Evolutionary conservation across 225 moss, liverwort and hornwort species (phyloP).

Genomic region (Polytrichum commune): DNA sequence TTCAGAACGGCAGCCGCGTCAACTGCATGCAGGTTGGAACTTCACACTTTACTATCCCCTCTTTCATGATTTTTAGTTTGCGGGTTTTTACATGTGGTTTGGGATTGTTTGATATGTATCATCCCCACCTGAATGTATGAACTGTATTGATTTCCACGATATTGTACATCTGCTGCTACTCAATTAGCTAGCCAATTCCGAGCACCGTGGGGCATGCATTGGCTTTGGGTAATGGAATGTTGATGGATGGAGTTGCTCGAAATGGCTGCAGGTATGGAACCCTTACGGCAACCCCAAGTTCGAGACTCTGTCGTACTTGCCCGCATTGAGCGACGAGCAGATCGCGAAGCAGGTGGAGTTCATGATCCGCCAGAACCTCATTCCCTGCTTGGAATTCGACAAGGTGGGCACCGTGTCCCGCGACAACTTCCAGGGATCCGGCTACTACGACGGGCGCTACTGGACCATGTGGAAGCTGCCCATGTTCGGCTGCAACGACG

Average conservation of each 20-base stretch:
- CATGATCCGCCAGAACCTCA: conserved; percentile 18
- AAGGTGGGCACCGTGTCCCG: conserved; percentile 5
- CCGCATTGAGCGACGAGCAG: conserved; percentile 9
- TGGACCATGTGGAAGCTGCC: conserved; percentile 79
- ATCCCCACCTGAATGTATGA: no score
- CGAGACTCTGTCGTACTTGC: conserved; percentile 52
- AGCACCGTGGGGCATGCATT: no score
- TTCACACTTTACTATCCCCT: no score
- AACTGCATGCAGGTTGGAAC: conserved; percentile 21
- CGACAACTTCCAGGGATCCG: conserved; percentile 13
- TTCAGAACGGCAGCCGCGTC: conserved; percentile 23
- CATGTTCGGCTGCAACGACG: conserved; percentile 57
- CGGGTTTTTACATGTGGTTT: no score
- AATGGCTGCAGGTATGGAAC: conserved; percentile 45
- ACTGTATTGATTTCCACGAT: no score
- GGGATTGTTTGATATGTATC: no score
- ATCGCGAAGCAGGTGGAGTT: conserved; percentile 42
- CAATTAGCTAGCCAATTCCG: no score
- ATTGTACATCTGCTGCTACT: no score
- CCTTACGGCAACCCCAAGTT: conserved; percentile 20
- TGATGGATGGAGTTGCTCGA: neutral
- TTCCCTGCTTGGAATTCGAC: conserved; percentile 53
- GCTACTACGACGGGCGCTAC: conserved; percentile 72
- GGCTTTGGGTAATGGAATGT: no score
- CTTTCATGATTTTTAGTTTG: no score